These are phyloP conservation scores for Globisporangium barbulae DNA, from an alignment of 352 stramenopile genomes.

Conservation along the genomic window DNA sequence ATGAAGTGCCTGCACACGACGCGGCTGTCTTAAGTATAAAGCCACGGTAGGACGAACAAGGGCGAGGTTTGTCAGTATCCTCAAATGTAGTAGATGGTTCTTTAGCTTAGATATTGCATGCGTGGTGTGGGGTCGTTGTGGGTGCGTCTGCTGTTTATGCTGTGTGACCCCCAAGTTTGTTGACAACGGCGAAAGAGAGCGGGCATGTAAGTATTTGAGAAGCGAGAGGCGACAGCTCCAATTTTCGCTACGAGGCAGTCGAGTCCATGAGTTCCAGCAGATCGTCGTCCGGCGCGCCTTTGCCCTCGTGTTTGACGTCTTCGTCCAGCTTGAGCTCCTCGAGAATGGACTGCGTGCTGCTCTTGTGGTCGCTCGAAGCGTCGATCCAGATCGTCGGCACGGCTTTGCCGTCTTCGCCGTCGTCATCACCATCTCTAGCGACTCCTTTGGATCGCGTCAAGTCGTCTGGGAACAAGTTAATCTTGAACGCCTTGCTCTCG, in stretches of 20 bases:
- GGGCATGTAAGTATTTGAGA: not conserved
- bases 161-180: not conserved
- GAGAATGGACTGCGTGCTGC: slow-evolving; percentile 39
- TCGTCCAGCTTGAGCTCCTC: slow-evolving; percentile 63
- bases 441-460: slow-evolving; percentile 25
- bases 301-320: slow-evolving; percentile 42
- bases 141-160: not conserved
- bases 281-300: slow-evolving; percentile 53
- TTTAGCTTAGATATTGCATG: not conserved
- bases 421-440: slow-evolving; percentile 30
- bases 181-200: not conserved
- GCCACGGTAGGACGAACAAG: not conserved
- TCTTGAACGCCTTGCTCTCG: slow-evolving; percentile 62
- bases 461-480: slow-evolving; percentile 80
- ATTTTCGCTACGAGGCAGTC: slow-evolving; percentile 22
- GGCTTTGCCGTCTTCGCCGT: slow-evolving; percentile 58
- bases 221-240: not conserved
- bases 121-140: not conserved
- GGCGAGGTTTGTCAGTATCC: slow-evolving; percentile 1
- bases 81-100: slow-evolving; percentile 12
- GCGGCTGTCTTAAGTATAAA: slow-evolving; percentile 50
- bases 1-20: slow-evolving; percentile 87
- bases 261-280: slow-evolving; percentile 89
- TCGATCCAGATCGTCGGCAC: slow-evolving; percentile 83
- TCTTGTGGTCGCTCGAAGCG: slow-evolving; percentile 70